Evolutionary conservation across 345 rosid genomes (phyloP).

Genomic region (Euphorbia pulcherrima): DNA sequence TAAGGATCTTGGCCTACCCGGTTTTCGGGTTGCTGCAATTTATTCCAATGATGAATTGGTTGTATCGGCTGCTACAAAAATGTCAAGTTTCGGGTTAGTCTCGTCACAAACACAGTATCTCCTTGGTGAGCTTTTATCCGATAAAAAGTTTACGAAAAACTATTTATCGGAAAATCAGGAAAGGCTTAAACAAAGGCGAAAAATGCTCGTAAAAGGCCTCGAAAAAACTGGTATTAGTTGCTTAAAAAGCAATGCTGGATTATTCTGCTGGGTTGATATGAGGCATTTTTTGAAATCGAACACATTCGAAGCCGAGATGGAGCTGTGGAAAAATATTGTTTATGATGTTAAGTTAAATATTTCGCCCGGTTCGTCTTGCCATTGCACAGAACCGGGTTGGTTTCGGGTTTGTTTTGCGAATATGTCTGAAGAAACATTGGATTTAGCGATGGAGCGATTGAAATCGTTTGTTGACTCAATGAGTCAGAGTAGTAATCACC

Average conservation of each 20-base stretch:
- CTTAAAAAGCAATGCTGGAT: conserved; percentile 63
- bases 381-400: conserved; percentile 82
- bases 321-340: conserved; percentile 72
- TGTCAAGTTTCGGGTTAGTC: conserved; percentile 83
- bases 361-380: conserved; percentile 76
- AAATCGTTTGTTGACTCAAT: conserved; percentile 48
- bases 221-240: conserved; percentile 53
- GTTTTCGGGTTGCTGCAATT: conserved; percentile 81
- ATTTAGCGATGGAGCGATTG: conserved; percentile 55
- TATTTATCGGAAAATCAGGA: conserved; percentile 57
- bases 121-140: conserved; percentile 62
- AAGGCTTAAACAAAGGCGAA: conserved; percentile 49
- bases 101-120: conserved; percentile 79
- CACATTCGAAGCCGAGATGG: conserved; percentile 73
- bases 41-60: conserved; percentile 64
- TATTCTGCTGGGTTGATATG: conserved; percentile 88
- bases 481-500: conserved; percentile 35
- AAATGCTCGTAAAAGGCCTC: conserved; percentile 53
- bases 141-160: conserved; percentile 57
- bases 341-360: conserved; percentile 72
- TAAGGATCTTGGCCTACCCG: conserved; percentile 77
- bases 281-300: conserved; percentile 57
- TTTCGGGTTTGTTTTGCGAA: conserved; percentile 84
- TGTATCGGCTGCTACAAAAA: conserved; percentile 73
- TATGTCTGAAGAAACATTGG: conserved; percentile 59